These are phyloP conservation scores for Tuctoria greenei DNA, from an alignment of 176 grass and related monocot species.

Conservation along the genomic window DNA sequence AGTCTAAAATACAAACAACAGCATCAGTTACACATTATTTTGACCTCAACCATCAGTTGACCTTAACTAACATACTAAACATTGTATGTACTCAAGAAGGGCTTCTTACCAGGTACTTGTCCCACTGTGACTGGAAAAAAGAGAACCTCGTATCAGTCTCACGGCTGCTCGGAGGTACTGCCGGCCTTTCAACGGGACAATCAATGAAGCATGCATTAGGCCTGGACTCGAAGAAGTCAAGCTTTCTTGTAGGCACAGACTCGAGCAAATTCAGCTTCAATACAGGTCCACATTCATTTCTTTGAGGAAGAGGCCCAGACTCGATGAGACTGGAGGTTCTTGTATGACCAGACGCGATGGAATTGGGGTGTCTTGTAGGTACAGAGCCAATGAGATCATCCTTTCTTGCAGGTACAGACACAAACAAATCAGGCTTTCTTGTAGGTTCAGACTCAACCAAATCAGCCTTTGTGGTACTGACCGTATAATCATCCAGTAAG, in stretches of 20 bases:
- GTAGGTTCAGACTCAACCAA: background rate
- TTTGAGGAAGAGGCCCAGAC: slow-evolving; percentile 4
- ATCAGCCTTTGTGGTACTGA: slow-evolving; percentile 25
- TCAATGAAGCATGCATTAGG: slow-evolving; percentile 39
- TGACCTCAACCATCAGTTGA: background rate
- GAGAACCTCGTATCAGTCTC: slow-evolving; percentile 49
- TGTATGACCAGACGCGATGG: background rate
- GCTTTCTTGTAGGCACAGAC: slow-evolving; percentile 25
- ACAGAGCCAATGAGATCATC: background rate
- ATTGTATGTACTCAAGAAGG: slow-evolving; percentile 20
- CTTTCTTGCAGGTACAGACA: background rate
- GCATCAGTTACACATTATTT: slow-evolving; percentile 18
- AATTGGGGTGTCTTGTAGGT: background rate
- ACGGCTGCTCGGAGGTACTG: slow-evolving; percentile 30
- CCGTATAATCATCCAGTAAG: slow-evolving; percentile 41
- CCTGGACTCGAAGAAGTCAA: slow-evolving; percentile 33
- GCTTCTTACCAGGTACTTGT: slow-evolving; percentile 51
- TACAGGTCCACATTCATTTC: background rate
- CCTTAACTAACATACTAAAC: background rate
- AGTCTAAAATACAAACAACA: slow-evolving; percentile 32
- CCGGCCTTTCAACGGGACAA: slow-evolving; percentile 35
- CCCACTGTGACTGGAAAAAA: slow-evolving; percentile 65
- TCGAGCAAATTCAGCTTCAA: slow-evolving; percentile 34
- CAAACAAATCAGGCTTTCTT: slow-evolving; percentile 2
- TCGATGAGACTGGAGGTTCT: background rate